These are phyloP conservation scores for Aspergillus baeticus DNA, from an alignment of 495 filamentous ascomycete species.

Conservation along the genomic window DNA sequence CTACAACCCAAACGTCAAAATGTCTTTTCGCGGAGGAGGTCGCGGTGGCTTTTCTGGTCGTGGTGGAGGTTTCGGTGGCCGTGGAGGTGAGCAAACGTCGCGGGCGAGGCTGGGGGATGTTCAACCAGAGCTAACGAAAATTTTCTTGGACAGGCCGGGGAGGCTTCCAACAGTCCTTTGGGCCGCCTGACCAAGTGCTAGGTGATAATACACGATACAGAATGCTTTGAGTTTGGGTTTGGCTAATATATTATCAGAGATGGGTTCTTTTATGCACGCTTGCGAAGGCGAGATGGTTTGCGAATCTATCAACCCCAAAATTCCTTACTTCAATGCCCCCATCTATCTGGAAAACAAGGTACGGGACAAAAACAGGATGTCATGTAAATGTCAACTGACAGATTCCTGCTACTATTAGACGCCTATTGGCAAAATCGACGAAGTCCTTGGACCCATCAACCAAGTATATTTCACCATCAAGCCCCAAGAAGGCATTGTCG, in stretches of 20 bases:
- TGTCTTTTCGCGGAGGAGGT: constrained; percentile 55
- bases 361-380: constrained; percentile 10
- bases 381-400: not conserved
- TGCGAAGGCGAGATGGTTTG: constrained; percentile 97
- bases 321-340: constrained; percentile 98
- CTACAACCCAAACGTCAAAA: constrained; percentile 33
- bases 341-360: constrained; percentile 99
- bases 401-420: constrained; percentile 36
- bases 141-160: constrained; percentile 55
- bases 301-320: constrained; percentile 88
- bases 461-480: constrained; percentile 98
- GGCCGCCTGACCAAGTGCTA: constrained; percentile 64
- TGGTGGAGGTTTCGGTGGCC: constrained; percentile 46
- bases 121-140: constrained; percentile 35
- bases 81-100: constrained; percentile 37
- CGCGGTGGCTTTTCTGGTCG: constrained; percentile 49
- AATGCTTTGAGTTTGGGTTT: not conserved
- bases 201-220: constrained; percentile 41
- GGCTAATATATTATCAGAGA: constrained; percentile 56
- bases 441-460: constrained; percentile 86
- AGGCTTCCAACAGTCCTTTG: constrained; percentile 61
- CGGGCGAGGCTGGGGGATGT: constrained; percentile 2
- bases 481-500: constrained; percentile 91
- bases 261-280: constrained; percentile 90
- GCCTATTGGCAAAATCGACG: constrained; percentile 58